Base-by-base conservation (phyloP, 208 protist genomes). In the Angomonas ambiguus region DNA sequence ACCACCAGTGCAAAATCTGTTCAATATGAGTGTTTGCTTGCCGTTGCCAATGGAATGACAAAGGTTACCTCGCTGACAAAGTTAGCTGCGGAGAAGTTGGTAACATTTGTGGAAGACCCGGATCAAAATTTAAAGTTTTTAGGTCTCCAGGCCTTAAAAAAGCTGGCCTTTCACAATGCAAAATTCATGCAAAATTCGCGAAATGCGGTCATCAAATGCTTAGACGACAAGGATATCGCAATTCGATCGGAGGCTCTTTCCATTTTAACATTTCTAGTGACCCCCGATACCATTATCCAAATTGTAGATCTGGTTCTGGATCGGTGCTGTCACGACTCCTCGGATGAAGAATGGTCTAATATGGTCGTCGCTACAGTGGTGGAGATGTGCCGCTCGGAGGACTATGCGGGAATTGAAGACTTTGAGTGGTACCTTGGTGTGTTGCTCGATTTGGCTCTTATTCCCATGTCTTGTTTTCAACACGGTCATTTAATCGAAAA, bases 81-180 rank as follows among this genome's bases (percentile, higher is more conserved):
- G 67, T 68, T 99, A 11, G 95, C 94, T 11, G 85, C 96, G 30
- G 83, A 96, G 16, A 98, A 98, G 76, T 73, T 99, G 16, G 84
- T 92, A 48, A 49, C 56, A 16, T 98, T 99, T 57, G 84, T 99
- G n/a, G 94, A 98, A 63, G 94, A 99, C 76, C 49, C 61, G 3
- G 98, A 99, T 76, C 96, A 98, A 48, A 99, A 99, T 70, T 74
- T 99, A n/a, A 99, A 98, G 74, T 99, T 98, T 72, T 82, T 99
- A 24, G 98, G 98, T 32, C 78, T 99, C 10, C 73, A 98, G 27
- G 97, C 89, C 13, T 74, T 99, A 34, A 79, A 81, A 45, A 94
- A 95, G 20, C 82, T 99, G 31, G 93, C 97, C 61, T 6, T 38
- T 16, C 55, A 68, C 65, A 51, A 87, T 62, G 81, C 86, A 24